These are phyloP conservation scores for Talaromyces sp. DNA, from an alignment of 2,329 filamentous ascomycete species.

Conservation along the genomic window DNA sequence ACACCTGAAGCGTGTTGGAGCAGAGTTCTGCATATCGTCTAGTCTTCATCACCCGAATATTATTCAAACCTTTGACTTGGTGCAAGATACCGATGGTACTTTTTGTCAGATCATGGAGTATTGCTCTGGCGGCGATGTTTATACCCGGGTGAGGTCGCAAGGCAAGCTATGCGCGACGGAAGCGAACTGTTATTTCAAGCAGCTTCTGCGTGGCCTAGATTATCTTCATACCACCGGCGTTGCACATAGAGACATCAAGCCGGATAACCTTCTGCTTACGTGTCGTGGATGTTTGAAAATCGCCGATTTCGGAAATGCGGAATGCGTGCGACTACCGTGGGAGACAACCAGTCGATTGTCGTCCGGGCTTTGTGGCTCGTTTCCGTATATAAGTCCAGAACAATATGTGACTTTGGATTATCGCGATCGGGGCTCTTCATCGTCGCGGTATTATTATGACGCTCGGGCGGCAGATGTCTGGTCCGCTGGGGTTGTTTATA, in stretches of 20 bases:
- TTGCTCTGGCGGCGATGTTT: constrained; percentile 82
- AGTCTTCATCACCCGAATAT: constrained; percentile 86
- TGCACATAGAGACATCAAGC: constrained; percentile 59
- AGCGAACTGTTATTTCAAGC: constrained; percentile 90
- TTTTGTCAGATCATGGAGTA: constrained; percentile 96
- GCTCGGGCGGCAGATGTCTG: constrained; percentile 88
- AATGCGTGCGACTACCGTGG: constrained; percentile 95
- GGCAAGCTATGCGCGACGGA: constrained; percentile 70
- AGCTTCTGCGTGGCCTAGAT: constrained; percentile 88
- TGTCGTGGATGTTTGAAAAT: constrained; percentile 59
- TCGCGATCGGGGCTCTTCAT: constrained; percentile 55
- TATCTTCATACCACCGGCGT: constrained; percentile 95
- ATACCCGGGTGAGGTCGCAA: constrained; percentile 76
- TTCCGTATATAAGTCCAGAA: constrained; percentile 85
- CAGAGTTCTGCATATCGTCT: constrained; percentile 89
- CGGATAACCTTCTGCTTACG: constrained; percentile 58
- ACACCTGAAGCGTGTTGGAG: constrained; percentile 84
- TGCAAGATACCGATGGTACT: constrained; percentile 69
- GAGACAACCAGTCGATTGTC: constrained; percentile 89
- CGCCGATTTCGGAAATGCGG: constrained; percentile 65
- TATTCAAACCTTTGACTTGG: constrained; percentile 84
- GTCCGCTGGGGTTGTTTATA: constrained; percentile 91
- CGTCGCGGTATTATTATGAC: constrained; percentile 63
- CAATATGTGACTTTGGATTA: constrained; percentile 57
- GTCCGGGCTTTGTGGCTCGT: constrained; percentile 82